Conservation (phyloP, 148 eudicot genomes). For the Diospyros kaki region DNA sequence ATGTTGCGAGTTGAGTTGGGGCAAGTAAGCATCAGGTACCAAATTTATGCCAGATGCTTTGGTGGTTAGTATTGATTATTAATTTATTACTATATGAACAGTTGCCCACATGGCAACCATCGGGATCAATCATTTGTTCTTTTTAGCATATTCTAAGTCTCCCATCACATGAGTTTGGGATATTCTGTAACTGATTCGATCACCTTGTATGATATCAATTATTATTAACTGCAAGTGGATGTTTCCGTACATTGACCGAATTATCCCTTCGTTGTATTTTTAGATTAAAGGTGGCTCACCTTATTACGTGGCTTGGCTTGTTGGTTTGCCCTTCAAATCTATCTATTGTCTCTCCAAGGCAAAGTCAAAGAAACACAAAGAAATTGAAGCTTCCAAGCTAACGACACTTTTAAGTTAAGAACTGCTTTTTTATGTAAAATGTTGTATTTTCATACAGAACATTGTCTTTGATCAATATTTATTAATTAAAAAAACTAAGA, state of each 20-base stretch:
- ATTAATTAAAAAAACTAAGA: too few species aligned
- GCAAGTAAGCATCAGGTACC: background rate
- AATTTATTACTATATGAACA: background rate
- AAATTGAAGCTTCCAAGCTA: too few species aligned
- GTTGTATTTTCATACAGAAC: too few species aligned
- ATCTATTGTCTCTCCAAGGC: too few species aligned
- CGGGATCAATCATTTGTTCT: background rate
- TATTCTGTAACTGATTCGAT: slow-evolving; percentile 15
- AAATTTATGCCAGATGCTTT: background rate
- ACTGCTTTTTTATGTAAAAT: too few species aligned
- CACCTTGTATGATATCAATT: background rate
- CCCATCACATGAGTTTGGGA: slow-evolving; percentile 8
- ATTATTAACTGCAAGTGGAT: too few species aligned
- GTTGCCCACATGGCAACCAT: background rate
- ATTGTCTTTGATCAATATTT: too few species aligned
- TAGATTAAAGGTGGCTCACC: too few species aligned
- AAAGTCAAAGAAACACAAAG: too few species aligned
- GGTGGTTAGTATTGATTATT: background rate
- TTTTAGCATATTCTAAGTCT: slow-evolving; percentile 19
- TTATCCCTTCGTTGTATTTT: background rate
- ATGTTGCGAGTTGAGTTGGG: too few species aligned
- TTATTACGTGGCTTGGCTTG: background rate
- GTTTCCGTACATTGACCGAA: slow-evolving; percentile 8
- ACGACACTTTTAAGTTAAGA: too few species aligned
- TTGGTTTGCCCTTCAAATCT: too few species aligned